phyloP scores from a whole-genome alignment of 164 flowering plant genomes.

The Dillenia suffruticosa region DNA sequence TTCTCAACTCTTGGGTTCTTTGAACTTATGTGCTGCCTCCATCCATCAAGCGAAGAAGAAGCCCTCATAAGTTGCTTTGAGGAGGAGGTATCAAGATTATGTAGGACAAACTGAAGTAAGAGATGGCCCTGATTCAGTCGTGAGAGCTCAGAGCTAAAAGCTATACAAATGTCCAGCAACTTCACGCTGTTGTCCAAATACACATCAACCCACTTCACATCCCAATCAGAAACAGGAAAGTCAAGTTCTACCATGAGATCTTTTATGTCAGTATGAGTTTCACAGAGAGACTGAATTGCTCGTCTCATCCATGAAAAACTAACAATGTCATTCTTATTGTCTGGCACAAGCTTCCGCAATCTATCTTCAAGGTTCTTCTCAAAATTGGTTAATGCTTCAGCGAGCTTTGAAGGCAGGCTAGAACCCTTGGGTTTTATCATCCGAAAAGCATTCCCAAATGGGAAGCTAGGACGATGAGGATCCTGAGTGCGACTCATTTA shows the following conservation, averaged over 20 bases:
- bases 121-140: conserved; percentile 73
- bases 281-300: conserved; percentile 69
- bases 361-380: conserved; percentile 59
- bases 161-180: conserved; percentile 80
- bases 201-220: conserved; percentile 85
- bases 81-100: conserved; percentile 35
- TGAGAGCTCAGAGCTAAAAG: conserved; percentile 73
- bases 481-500: conserved; percentile 85
- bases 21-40: conserved; percentile 53
- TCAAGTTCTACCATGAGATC: conserved; percentile 65
- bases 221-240: conserved; percentile 85
- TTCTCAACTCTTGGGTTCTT: conserved; percentile 55
- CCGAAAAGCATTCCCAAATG: conserved; percentile 77
- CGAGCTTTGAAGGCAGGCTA: conserved; percentile 39
- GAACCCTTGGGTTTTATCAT: conserved; percentile 69
- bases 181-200: conserved; percentile 82
- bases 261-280: conserved; percentile 66
- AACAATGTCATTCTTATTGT: conserved; percentile 40
- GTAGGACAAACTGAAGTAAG: conserved; percentile 55
- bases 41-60: conserved; percentile 53
- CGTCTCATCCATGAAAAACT: conserved; percentile 78
- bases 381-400: conserved; percentile 43
- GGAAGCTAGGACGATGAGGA: conserved; percentile 59
- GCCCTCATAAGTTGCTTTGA: conserved; percentile 37
- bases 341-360: conserved; percentile 49